Evolutionary conservation across 1,139 yeast species (phyloP), one percentile per base, ranked within the genome.

Genomic region (Candida sp.): DNA sequence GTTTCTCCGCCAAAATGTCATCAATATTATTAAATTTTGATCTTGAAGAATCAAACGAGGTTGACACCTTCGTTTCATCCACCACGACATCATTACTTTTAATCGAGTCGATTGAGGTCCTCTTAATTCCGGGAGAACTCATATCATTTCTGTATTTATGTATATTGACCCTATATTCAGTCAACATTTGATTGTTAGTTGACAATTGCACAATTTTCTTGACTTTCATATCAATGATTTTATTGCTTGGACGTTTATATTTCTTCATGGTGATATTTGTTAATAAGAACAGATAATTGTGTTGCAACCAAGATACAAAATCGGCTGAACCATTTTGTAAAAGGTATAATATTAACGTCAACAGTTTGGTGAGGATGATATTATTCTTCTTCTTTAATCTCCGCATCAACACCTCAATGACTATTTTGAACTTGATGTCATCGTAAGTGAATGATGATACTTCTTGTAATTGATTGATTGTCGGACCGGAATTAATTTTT

Each of bases 111-210:
- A 50, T 38, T 27, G 51, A 47, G 5, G 47, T 45, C 32, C 55
- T 38, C 39, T 62, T 61, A 33, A 67, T 51, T 0, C 74, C 70
- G 0, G 77, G 76, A 1, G 61, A 58, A 5, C 62, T 47, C 73
- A 77, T 65, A 21, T 70, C 76, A 7, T 61, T 53, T 40, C 81
- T 55, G 44, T 73, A 54, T 27, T 56, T 57, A 44, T 70, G 73
- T 48, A 73, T 68, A 38, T 68, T 69, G 4, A 60, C 50, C 42
- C 79, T 58, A 49, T 67, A 68, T 15, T 54, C 49, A n/a, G 47
- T 44, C 29, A 75, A 54, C 22, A 60, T 54, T 1, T 53, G 48
- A 4, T 55, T 54, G 44, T 65, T 55, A 15, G 61, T 61, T 21
- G 74, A 51, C 15, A 74, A 55, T 15, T 51, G 53, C 15, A 62